phyloP scores from a whole-genome alignment of 495 filamentous ascomycete species.

The Annulohypoxylon nitens region DNA sequence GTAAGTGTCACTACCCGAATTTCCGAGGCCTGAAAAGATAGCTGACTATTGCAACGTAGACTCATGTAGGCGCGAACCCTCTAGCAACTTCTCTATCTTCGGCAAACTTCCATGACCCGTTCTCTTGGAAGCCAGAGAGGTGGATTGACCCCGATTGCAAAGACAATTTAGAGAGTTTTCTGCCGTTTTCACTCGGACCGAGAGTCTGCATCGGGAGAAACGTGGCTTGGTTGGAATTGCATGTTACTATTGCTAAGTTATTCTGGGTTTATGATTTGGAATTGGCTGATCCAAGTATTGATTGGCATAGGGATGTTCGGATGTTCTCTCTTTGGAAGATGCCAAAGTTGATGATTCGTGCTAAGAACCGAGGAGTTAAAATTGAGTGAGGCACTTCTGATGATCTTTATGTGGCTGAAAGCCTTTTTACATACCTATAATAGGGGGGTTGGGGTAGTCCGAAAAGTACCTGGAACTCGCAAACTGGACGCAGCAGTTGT shows the following conservation, averaged over 20 bases:
- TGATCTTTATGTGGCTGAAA: neutral
- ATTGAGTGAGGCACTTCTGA: neutral
- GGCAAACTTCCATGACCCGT: slow-evolving; percentile 52
- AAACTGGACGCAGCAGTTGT: too few relatives aligned
- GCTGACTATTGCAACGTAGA: slow-evolving; percentile 36
- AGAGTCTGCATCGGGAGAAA: slow-evolving; percentile 51
- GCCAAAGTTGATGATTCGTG: slow-evolving; percentile 46
- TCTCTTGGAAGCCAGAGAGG: slow-evolving; percentile 53
- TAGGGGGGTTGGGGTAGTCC: too few relatives aligned
- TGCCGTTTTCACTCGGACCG: slow-evolving; percentile 47
- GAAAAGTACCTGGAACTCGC: too few relatives aligned
- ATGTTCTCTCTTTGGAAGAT: slow-evolving; percentile 48
- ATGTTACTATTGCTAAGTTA: slow-evolving; percentile 48
- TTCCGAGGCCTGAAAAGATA: neutral
- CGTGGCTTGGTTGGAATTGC: slow-evolving; percentile 53
- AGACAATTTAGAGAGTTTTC: slow-evolving; percentile 50
- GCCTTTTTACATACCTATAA: too few relatives aligned
- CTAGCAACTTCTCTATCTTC: slow-evolving; percentile 49
- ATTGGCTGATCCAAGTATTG: slow-evolving; percentile 40
- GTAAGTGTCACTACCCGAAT: slow-evolving; percentile 47
- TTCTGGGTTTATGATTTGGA: slow-evolving; percentile 51
- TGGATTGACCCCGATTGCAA: slow-evolving; percentile 48
- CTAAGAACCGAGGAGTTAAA: slow-evolving; percentile 36
- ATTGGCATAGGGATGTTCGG: slow-evolving; percentile 45
- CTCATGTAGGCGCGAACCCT: slow-evolving; percentile 53